These are phyloP conservation scores for Pestalotiopsis sp. DNA, from an alignment of 2,329 filamentous ascomycete species.

Conservation along the genomic window DNA sequence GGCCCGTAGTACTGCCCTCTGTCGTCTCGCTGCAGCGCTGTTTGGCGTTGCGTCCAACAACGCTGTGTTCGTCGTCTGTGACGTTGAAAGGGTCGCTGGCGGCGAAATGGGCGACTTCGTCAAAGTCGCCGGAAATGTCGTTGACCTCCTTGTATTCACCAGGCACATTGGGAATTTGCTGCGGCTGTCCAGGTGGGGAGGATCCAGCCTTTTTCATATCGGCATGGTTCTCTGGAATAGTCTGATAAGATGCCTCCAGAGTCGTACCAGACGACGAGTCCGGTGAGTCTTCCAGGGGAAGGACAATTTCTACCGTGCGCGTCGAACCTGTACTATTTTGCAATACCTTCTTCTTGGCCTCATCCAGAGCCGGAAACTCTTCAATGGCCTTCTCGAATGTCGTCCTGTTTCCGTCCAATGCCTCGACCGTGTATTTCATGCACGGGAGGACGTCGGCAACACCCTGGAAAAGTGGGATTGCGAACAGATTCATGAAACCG, in stretches of 20 bases:
- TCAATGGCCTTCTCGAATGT: slow-evolving; percentile 73
- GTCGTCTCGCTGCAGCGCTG: slow-evolving; percentile 66
- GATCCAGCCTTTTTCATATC: slow-evolving; percentile 29
- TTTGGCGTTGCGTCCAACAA: slow-evolving; percentile 40
- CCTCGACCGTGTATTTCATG: slow-evolving; percentile 82
- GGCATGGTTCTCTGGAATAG: slow-evolving; percentile 25
- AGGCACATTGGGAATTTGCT: slow-evolving; percentile 35
- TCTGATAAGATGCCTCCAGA: slow-evolving; percentile 14
- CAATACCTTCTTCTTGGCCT: slow-evolving; percentile 37
- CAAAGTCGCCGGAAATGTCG: slow-evolving; percentile 47
- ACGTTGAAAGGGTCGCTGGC: slow-evolving; percentile 53
- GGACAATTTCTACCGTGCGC: slow-evolving; percentile 45
- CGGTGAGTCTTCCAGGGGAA: slow-evolving; percentile 25
- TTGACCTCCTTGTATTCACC: slow-evolving; percentile 45
- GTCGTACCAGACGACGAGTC: slow-evolving; percentile 21
- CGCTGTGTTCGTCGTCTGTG: slow-evolving; percentile 38
- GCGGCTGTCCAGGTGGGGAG: slow-evolving; percentile 26
- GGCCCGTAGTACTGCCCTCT: slow-evolving; percentile 59
- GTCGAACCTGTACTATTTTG: slow-evolving; percentile 48
- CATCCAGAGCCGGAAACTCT: slow-evolving; percentile 57
- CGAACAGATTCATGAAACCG: slow-evolving; percentile 96
- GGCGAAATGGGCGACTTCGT: slow-evolving; percentile 50
- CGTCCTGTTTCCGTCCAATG: slow-evolving; percentile 76
- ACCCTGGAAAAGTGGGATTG: slow-evolving; percentile 86
- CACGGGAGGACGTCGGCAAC: slow-evolving; percentile 84